Evolutionary conservation across 192 early-diverging fungal genomes (phyloP), one percentile per base, ranked within the genome.

Genomic region (Gaertneriomyces semiglobifer): DNA sequence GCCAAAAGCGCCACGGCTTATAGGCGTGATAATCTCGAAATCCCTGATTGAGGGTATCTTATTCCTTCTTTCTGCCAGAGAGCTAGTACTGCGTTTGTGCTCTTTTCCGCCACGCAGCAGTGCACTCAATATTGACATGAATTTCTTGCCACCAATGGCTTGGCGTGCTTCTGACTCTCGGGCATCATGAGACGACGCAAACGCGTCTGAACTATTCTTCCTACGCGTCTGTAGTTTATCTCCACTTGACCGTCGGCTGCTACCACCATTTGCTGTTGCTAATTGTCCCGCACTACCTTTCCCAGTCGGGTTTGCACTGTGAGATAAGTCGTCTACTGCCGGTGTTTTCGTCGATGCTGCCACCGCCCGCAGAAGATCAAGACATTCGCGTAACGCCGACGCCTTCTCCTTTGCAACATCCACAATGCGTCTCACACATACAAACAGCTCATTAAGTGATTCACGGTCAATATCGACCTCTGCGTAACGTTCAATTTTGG

Each of bases 1-100:
- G 84, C 93, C 93, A 75, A 92, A 96, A 8, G 93, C 93, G 12
- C 93, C 93, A n/a, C 93, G 88, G 67, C 91, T 93, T 56, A 96
- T 93, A 4, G 90, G 91, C 81, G 93, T 94, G 56, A 96, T 88
- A 69, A 94, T 89, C 65, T 96, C 93, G 84, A 96, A 96, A 62
- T 96, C 93, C 8, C 89, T 78, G 52, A 93, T 96, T 14, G 87
- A 86, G 2, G 93, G 93, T 68, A 94, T 84, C 50, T 77, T 84
- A 73, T 68, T 25, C 62, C 73, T 44, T 33, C 66, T 38, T 11
- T 72, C 77, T n/a, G 60, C 38, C 40, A 44, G 57, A 50, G 56
- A 18, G 54, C 47, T 70, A 40, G 68, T 42, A 18, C n/a, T 46
- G 38, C 61, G 46, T 7, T 50, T 66, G 59, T 79, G 58, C 8